Evolutionary conservation across 345 rosid species (phyloP).

Genomic region (Arabis hirsuta): DNA sequence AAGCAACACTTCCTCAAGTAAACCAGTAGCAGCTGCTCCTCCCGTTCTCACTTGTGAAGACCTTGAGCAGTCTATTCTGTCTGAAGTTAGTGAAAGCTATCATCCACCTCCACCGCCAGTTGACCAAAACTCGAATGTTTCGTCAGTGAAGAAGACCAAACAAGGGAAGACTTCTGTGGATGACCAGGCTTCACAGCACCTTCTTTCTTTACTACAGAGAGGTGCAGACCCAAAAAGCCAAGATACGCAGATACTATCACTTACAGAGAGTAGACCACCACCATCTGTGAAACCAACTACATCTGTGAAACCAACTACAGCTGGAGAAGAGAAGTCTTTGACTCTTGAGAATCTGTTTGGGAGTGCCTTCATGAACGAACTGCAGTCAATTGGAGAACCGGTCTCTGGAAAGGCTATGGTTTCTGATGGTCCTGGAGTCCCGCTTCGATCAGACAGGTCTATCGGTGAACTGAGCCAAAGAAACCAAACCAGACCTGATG

Average conservation of each 20-base stretch:
- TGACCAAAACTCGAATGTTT: constrained; percentile 44
- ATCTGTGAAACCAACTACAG: constrained; percentile 30
- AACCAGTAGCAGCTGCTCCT: constrained; percentile 49
- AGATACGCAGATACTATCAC: constrained; percentile 36
- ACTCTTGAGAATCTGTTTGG: constrained; percentile 97
- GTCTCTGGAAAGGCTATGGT: constrained; percentile 50
- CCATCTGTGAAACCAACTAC: constrained; percentile 35
- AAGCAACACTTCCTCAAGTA: constrained; percentile 37
- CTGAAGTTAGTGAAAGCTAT: constrained; percentile 58
- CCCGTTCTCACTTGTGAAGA: constrained; percentile 97
- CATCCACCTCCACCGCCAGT: constrained; percentile 48
- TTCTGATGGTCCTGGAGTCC: constrained; percentile 50
- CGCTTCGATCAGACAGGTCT: constrained; percentile 46
- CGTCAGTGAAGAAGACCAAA: constrained; percentile 45
- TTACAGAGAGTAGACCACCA: constrained; percentile 44
- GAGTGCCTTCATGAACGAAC: constrained; percentile 91
- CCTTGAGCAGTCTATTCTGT: constrained; percentile 91
- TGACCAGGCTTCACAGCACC: constrained; percentile 80
- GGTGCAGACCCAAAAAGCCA: constrained; percentile 47
- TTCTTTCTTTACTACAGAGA: constrained; percentile 83
- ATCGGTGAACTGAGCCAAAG: constrained; percentile 42
- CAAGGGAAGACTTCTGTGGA: constrained; percentile 54
- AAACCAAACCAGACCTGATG: constrained; percentile 57
- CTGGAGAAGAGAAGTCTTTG: constrained; percentile 62
- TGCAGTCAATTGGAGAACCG: constrained; percentile 76